These are phyloP conservation scores for Botrytis cinerea DNA, from an alignment of 2,329 filamentous ascomycete genomes.

Conservation along the genomic window DNA sequence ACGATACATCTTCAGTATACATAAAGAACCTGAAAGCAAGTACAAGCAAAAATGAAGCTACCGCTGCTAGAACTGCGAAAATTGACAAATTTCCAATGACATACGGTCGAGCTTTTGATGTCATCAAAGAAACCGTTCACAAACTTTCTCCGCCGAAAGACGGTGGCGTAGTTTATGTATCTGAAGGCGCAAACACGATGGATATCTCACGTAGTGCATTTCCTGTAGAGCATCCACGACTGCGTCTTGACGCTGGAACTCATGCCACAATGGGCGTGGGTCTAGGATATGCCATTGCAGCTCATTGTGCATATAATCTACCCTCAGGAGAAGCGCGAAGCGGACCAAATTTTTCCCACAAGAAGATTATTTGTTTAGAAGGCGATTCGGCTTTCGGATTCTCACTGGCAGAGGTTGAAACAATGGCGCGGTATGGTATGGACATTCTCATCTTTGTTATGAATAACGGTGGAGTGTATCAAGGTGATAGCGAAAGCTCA, in stretches of 20 bases:
- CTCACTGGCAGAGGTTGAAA: constrained; percentile 57
- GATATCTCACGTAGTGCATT: constrained; percentile 59
- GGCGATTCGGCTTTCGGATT: constrained; percentile 59
- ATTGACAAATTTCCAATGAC: constrained; percentile 48
- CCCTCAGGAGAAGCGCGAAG: constrained; percentile 42
- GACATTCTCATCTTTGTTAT: constrained; percentile 57
- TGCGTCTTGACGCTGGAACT: constrained; percentile 58
- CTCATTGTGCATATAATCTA: constrained; percentile 56
- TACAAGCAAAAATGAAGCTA: constrained; percentile 51
- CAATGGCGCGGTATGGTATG: constrained; percentile 56
- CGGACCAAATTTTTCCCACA: constrained; percentile 39
- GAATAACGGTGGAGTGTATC: constrained; percentile 56
- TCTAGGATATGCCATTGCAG: constrained; percentile 57
- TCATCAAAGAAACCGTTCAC: constrained; percentile 54
- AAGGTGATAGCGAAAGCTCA: constrained; percentile 46
- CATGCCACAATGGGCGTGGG: constrained; percentile 62
- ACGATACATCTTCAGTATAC: constrained; percentile 43
- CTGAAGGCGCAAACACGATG: constrained; percentile 62
- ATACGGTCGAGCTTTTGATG: constrained; percentile 53
- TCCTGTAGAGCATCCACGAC: constrained; percentile 54
- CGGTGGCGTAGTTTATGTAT: constrained; percentile 55
- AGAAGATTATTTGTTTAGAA: constrained; percentile 58
- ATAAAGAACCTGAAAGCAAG: constrained; percentile 42
- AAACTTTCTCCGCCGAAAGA: constrained; percentile 47
- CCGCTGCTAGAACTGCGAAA: constrained; percentile 47